These are phyloP conservation scores for Huntiella bhutanensis DNA, from an alignment of 2,329 filamentous ascomycete species.

Conservation along the genomic window DNA sequence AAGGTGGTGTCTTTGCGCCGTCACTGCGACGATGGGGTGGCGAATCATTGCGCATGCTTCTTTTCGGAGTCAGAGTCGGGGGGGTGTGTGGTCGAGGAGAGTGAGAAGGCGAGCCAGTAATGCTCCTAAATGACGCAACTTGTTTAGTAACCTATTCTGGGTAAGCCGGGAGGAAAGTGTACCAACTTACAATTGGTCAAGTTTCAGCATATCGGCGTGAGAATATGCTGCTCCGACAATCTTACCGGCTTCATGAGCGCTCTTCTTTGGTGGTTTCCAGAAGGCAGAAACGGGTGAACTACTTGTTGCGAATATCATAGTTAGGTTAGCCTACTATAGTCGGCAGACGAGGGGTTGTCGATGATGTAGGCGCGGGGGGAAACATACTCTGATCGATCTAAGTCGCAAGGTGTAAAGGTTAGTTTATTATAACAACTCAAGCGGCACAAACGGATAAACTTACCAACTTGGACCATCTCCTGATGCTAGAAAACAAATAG, in stretches of 20 bases:
- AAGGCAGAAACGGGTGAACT: constrained; percentile 69
- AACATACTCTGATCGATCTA: constrained; percentile 46
- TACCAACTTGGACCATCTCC: constrained; percentile 99
- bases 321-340: constrained; percentile 10
- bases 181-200: constrained; percentile 50
- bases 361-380: not conserved
- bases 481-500: constrained; percentile 21
- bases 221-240: constrained; percentile 93
- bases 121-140: constrained; percentile 2
- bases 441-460: constrained; percentile 14
- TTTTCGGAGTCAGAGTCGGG: constrained; percentile 30
- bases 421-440: not conserved
- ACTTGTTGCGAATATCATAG: constrained; percentile 17
- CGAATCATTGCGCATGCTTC: constrained; percentile 26
- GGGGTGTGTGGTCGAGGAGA: constrained; percentile 54
- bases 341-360: not conserved
- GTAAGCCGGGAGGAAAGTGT: not conserved
- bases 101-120: constrained; percentile 13
- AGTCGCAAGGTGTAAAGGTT: constrained; percentile 11
- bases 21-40: constrained; percentile 34
- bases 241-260: constrained; percentile 43
- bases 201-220: constrained; percentile 83
- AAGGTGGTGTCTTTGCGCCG: constrained; percentile 40
- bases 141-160: not conserved
- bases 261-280: constrained; percentile 48